Evolutionary conservation across 2,329 filamentous ascomycete genomes (phyloP).

Genomic region (Exserohilum rostratum): DNA sequence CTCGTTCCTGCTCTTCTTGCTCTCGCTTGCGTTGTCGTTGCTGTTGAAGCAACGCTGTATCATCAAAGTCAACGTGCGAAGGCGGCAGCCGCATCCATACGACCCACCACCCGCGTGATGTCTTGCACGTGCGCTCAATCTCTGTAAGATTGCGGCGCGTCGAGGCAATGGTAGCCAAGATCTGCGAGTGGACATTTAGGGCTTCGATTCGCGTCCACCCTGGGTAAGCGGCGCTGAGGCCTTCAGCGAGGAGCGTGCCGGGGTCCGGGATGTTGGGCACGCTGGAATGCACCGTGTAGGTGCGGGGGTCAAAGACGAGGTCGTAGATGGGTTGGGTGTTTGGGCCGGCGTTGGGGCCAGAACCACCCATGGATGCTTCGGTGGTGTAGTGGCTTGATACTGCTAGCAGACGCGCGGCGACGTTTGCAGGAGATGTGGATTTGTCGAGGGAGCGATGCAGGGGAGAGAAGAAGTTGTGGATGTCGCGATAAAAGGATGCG

Average conservation of each 20-base stretch:
- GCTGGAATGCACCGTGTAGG: conserved; percentile 64
- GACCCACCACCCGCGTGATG: conserved; percentile 70
- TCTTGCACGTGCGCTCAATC: conserved; percentile 67
- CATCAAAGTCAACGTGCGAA: conserved; percentile 13
- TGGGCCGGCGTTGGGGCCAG: conserved; percentile 36
- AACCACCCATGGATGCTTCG: conserved; percentile 39
- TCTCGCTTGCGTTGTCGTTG: conserved; percentile 8
- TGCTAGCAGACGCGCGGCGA: conserved; percentile 51
- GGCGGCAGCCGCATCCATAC: conserved; percentile 64
- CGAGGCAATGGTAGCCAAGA: conserved; percentile 62
- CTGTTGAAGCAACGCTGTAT: neutral
- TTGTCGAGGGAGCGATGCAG: conserved; percentile 54
- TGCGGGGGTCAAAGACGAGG: conserved; percentile 65
- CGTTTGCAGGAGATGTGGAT: conserved; percentile 50
- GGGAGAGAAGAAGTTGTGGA: conserved; percentile 60
- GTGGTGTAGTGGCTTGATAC: conserved; percentile 46
- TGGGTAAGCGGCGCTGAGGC: conserved; percentile 23
- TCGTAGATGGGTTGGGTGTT: conserved; percentile 61
- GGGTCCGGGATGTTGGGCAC: conserved; percentile 68
- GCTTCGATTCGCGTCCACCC: conserved; percentile 63
- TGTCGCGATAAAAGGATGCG: conserved; percentile 54
- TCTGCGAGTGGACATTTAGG: conserved; percentile 65
- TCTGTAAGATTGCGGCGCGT: conserved; percentile 55
- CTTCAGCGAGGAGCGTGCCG: conserved; percentile 51
- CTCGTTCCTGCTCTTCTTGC: no score